A percentile compares a stretch with the other conserved stretches of the same genome.
These are phyloP conservation scores for Termitomyces sp. DNA, from an alignment of 768 basidiomycete genomes.

Conservation along the genomic window DNA sequence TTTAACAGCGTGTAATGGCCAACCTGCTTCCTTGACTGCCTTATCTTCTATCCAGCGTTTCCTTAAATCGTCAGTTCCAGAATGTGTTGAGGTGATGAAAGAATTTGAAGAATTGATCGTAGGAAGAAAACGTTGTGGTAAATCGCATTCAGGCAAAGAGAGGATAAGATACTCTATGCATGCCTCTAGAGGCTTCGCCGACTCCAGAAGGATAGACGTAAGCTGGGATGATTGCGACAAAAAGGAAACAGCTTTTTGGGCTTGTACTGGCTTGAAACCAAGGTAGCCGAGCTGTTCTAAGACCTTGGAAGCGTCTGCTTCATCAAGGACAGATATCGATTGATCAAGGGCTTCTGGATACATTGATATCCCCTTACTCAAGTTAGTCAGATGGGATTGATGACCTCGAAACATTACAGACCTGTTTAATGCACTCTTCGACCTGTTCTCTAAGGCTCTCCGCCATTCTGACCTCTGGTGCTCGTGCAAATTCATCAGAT, in stretches of 20 bases:
- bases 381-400: background rate
- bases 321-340: slow-evolving; percentile 27
- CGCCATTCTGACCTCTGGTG: slow-evolving; percentile 83
- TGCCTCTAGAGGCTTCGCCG: slow-evolving; percentile 63
- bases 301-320: slow-evolving; percentile 38
- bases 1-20: slow-evolving; percentile 66
- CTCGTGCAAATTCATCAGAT: slow-evolving; percentile 36
- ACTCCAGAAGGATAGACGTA: slow-evolving; percentile 53
- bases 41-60: slow-evolving; percentile 78
- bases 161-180: slow-evolving; percentile 82
- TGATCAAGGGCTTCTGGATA: slow-evolving; percentile 41
- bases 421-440: slow-evolving; percentile 77
- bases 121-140: slow-evolving; percentile 69
- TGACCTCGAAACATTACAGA: slow-evolving; percentile 18
- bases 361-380: slow-evolving; percentile 40
- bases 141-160: slow-evolving; percentile 80
- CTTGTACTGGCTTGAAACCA: slow-evolving; percentile 59
- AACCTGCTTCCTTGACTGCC: slow-evolving; percentile 79
- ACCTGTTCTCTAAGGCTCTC: slow-evolving; percentile 67
- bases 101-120: slow-evolving; percentile 59
- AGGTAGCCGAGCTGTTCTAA: slow-evolving; percentile 51
- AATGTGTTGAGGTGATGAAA: slow-evolving; percentile 61
- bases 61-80: slow-evolving; percentile 58
- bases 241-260: slow-evolving; percentile 46
- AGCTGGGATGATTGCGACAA: slow-evolving; percentile 52